phyloP scores from a whole-genome alignment of 441 rosid genomes.

The Hura crepitans region DNA sequence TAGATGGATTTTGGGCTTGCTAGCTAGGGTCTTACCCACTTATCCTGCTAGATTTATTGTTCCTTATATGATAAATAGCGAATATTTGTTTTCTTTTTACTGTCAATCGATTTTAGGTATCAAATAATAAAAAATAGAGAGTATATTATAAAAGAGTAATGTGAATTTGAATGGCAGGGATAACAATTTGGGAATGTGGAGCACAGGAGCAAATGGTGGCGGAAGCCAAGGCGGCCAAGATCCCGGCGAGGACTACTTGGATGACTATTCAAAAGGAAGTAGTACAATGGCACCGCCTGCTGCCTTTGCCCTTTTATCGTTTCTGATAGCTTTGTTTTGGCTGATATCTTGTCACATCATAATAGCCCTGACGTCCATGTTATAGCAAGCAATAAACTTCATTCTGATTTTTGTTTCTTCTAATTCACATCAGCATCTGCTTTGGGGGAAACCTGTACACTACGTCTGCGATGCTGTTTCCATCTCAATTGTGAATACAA shows the following conservation, averaged over 20 bases:
- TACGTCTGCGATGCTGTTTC: neutral
- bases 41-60: neutral
- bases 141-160: neutral
- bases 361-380: conserved; percentile 22
- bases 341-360: conserved; percentile 22
- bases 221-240: conserved; percentile 23
- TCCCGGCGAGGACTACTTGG: conserved; percentile 36
- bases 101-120: too few relatives aligned
- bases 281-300: conserved; percentile 16
- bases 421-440: conserved; percentile 6
- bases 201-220: conserved; percentile 43
- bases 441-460: neutral
- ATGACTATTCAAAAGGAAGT: conserved; percentile 45
- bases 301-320: conserved; percentile 17
- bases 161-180: conserved; percentile 37
- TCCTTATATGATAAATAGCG: too few relatives aligned
- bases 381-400: conserved; percentile 31
- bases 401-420: neutral
- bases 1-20: neutral
- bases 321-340: conserved; percentile 27
- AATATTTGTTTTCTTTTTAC: too few relatives aligned
- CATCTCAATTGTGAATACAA: too few relatives aligned
- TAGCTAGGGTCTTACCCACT: neutral
- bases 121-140: too few relatives aligned
- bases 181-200: conserved; percentile 81